These are phyloP conservation scores for Alternaria sp. DNA, from an alignment of 2,329 filamentous ascomycete genomes.

Conservation along the genomic window DNA sequence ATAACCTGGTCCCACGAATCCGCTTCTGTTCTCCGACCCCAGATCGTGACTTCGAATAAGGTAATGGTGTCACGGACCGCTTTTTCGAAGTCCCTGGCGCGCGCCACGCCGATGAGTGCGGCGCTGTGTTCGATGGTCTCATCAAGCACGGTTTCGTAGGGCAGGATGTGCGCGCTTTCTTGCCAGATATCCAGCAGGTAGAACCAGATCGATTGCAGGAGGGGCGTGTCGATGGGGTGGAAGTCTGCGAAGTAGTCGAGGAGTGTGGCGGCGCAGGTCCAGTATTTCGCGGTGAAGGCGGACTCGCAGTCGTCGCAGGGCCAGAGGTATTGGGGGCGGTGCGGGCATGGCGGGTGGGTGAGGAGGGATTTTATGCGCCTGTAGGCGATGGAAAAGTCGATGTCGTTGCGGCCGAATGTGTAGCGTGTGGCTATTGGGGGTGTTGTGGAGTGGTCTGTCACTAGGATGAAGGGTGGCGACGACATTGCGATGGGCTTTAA, in stretches of 20 bases:
- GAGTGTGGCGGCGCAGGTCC: slow-evolving; percentile 22
- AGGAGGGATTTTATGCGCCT: slow-evolving; percentile 18
- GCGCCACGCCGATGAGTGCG: not conserved
- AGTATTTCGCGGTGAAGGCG: slow-evolving; percentile 19
- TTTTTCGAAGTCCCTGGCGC: slow-evolving; percentile 3
- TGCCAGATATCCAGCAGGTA: slow-evolving; percentile 35
- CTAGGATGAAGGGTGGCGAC: not conserved
- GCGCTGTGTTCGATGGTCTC: not conserved
- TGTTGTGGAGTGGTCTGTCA: slow-evolving; percentile 1
- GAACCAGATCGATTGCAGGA: slow-evolving; percentile 39
- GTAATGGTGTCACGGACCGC: not conserved
- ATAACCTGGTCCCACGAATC: slow-evolving; percentile 10
- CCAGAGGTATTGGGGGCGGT: not conserved
- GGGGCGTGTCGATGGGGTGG: slow-evolving; percentile 17
- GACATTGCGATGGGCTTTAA: not conserved
- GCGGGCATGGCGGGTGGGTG: not conserved
- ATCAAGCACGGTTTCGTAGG: slow-evolving; percentile 3
- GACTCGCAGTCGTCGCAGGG: slow-evolving; percentile 12
- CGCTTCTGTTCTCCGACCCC: not conserved
- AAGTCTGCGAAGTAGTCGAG: slow-evolving; percentile 45
- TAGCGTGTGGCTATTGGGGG: not conserved
- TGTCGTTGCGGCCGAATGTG: not conserved
- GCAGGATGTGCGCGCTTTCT: slow-evolving; percentile 5
- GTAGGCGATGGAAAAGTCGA: slow-evolving; percentile 13
- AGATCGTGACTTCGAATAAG: slow-evolving; percentile 6